Evolutionary conservation across 2,329 filamentous ascomycete genomes (phyloP).

Genomic region (Annulohypoxylon truncatum): DNA sequence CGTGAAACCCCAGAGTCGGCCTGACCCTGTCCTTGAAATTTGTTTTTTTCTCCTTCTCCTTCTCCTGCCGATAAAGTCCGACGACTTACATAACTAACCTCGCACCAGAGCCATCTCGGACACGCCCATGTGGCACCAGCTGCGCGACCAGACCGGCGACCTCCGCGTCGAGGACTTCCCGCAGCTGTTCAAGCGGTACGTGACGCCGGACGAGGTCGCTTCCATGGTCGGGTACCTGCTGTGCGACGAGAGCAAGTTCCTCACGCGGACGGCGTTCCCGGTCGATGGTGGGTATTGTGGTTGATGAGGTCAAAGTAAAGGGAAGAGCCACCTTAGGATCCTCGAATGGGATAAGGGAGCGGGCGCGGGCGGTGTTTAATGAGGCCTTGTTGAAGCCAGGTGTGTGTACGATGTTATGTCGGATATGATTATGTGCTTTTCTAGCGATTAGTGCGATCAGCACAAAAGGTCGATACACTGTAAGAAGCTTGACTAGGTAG

Average conservation of each 20-base stretch:
- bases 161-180: not conserved
- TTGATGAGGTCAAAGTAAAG: not conserved
- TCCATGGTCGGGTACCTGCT: constrained; percentile 49
- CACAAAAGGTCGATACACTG: not conserved
- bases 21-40: no score
- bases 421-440: not conserved
- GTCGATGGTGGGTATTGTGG: constrained; percentile 48
- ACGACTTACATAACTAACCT: not conserved
- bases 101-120: constrained; percentile 18
- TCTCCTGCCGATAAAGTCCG: not conserved
- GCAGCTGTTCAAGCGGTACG: constrained; percentile 46
- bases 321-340: not conserved
- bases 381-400: not conserved
- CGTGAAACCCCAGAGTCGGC: no score
- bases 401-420: not conserved
- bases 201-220: constrained; percentile 48
- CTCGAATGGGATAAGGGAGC: not conserved
- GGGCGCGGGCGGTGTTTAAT: no score
- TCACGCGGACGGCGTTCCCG: constrained; percentile 40
- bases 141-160: not conserved
- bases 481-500: not conserved
- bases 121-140: constrained; percentile 26
- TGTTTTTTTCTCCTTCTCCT: no score
- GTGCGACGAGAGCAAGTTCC: constrained; percentile 50
- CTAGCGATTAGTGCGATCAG: not conserved